Percentiles rank a stretch among this genome's conserved stretches.
These are phyloP conservation scores for Erigeron philadelphicus DNA, from an alignment of 140 eudicot genomes.

Conservation along the genomic window DNA sequence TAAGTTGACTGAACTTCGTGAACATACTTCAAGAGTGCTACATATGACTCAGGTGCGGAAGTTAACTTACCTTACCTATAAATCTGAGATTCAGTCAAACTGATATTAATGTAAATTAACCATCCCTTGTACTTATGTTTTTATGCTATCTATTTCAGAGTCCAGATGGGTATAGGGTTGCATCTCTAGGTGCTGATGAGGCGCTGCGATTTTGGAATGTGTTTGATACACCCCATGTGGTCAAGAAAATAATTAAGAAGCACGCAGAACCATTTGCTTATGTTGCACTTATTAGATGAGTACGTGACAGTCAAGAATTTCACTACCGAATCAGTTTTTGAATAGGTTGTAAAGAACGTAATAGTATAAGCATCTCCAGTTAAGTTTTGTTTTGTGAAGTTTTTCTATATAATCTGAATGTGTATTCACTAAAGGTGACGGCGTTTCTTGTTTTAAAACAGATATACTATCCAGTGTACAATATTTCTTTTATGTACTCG, in stretches of 20 bases:
- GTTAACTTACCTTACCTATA: background rate
- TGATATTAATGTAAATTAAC: background rate
- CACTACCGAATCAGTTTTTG: background rate
- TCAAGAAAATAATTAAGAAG: constrained; percentile 20
- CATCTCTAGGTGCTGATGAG: constrained; percentile 48
- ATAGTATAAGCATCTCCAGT: too few species aligned
- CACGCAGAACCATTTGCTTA: constrained; percentile 42
- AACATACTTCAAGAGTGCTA: constrained; percentile 55
- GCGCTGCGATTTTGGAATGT: constrained; percentile 49
- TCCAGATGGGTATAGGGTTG: constrained; percentile 54
- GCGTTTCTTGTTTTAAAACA: too few species aligned
- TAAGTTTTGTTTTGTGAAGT: background rate
- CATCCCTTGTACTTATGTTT: background rate
- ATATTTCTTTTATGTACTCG: background rate
- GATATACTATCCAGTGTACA: background rate
- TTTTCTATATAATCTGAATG: background rate
- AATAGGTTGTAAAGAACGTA: too few species aligned
- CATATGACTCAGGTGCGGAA: constrained; percentile 48
- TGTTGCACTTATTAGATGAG: constrained; percentile 40
- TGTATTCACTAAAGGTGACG: too few species aligned
- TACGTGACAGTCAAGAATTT: background rate
- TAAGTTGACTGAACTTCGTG: constrained; percentile 49
- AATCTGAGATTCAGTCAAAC: background rate
- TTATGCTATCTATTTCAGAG: constrained; percentile 35
- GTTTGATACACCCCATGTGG: constrained; percentile 35